These are phyloP conservation scores for Spinellus fusiger DNA, from an alignment of 192 early-diverging fungal species.

Conservation along the genomic window DNA sequence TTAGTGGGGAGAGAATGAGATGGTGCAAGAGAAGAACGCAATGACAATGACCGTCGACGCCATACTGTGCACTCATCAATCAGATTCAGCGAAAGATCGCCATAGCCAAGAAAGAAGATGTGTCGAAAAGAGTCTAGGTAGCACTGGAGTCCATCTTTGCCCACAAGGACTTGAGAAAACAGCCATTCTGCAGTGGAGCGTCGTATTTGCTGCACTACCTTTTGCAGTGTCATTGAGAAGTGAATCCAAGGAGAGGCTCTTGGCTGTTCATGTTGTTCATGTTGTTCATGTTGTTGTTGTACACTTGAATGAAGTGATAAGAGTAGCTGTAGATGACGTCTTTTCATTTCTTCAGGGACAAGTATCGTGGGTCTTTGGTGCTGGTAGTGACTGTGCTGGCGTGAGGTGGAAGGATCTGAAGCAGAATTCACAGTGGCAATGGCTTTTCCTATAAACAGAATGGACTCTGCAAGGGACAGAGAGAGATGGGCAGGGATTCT, in stretches of 20 bases:
- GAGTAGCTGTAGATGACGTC: constrained; percentile 16
- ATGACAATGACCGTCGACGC: background rate
- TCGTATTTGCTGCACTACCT: constrained; percentile 43
- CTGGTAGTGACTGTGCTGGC: too few relatives aligned
- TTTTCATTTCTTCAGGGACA: constrained; percentile 16
- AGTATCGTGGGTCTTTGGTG: constrained; percentile 8
- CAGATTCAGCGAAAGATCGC: constrained; percentile 51
- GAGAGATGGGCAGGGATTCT: constrained; percentile 52
- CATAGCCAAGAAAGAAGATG: constrained; percentile 56
- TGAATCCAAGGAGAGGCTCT: constrained; percentile 14
- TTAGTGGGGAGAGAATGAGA: background rate
- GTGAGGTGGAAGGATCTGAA: too few relatives aligned
- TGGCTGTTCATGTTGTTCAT: background rate
- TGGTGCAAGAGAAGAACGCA: background rate
- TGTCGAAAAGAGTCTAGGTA: constrained; percentile 56
- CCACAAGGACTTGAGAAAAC: constrained; percentile 60
- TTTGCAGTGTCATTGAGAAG: constrained; percentile 31
- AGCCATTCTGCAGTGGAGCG: constrained; percentile 50
- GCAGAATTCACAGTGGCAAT: constrained; percentile 41
- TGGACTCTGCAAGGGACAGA: constrained; percentile 40
- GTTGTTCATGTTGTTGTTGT: background rate
- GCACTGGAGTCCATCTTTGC: constrained; percentile 44
- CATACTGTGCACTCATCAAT: constrained; percentile 47
- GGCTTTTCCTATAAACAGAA: constrained; percentile 67
- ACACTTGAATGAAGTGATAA: constrained; percentile 9